Evolutionary conservation across 805 yeast genomes (phyloP), one percentile per base, ranked within the genome.

Genomic region (Kuraishia borneana): DNA sequence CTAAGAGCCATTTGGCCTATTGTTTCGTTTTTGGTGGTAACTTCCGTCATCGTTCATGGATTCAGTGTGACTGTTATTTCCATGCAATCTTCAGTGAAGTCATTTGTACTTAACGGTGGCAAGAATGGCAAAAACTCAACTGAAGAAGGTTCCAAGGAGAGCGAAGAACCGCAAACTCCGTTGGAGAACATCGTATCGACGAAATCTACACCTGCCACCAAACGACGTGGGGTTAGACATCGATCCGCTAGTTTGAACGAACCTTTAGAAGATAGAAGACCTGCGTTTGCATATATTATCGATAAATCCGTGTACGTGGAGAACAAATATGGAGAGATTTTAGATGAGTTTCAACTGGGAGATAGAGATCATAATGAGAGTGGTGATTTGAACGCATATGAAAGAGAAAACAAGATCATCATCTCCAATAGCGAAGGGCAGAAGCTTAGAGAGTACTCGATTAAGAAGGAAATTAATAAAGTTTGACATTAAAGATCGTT

Each of bases 1-100:
- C 13, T 31, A 21, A 10, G 40, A 13, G 53, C 68, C 4, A 66
- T 85, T 25, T 85, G 95, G 95, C 94, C 95, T 1, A 68, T 83
- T 7, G 77, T 81, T 0, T 76, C 87, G 23, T 87, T 87, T 48
- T 61, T 87, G 42, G 81, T 87, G 18, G 65, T 87, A 3, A 68
- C 88, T 1, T 87, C 95, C 0, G 83, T 87, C 45, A 61, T 83
- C 14, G 89, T 87, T 17, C 96, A 87, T 55, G 96, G 96, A 3
- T 84, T 28, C 21, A 21, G 27, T 8, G 33, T 31, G 21, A 31
- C 28, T 21, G 33, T 31, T 6, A 31, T 31, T 26, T 17, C 28
- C 3, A 5, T 31, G 21, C 16, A 28, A 18, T 16, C 19, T 9
- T 16, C 21, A 4, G 33, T 31, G 6, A n/a, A n/a, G n/a, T n/a